These are phyloP conservation scores for Phaeomoniella chlamydospora DNA, from an alignment of 2,329 filamentous ascomycete species.

Conservation along the genomic window DNA sequence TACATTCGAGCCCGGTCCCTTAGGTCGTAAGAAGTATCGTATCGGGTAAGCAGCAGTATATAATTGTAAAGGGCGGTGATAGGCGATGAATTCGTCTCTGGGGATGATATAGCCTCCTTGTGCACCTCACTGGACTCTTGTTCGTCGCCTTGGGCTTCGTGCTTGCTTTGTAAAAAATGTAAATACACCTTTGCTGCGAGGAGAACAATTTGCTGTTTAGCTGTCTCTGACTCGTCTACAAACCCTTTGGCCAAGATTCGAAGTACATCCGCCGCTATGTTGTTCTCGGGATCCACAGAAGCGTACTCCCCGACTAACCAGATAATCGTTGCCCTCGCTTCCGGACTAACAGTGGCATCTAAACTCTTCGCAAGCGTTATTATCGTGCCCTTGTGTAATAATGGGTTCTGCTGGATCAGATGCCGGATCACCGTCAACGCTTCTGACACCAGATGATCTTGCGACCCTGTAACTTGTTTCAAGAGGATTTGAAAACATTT, in stretches of 20 bases:
- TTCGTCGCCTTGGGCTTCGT: constrained; percentile 13
- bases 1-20: constrained; percentile 84
- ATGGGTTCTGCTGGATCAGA: constrained; percentile 80
- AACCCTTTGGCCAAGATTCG: constrained; percentile 80
- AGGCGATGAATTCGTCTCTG: constrained; percentile 42
- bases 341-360: constrained; percentile 73
- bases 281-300: constrained; percentile 63
- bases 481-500: constrained; percentile 74
- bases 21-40: constrained; percentile 89
- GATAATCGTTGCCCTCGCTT: constrained; percentile 84
- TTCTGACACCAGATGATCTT: constrained; percentile 79
- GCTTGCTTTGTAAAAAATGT: constrained; percentile 50
- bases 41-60: constrained; percentile 68
- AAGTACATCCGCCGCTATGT: constrained; percentile 84
- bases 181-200: constrained; percentile 95
- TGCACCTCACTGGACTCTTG: constrained; percentile 12
- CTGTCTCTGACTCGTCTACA: constrained; percentile 65
- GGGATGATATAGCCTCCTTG: constrained; percentile 12
- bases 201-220: constrained; percentile 82
- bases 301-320: constrained; percentile 96
- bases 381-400: constrained; percentile 69
- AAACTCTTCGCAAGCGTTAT: constrained; percentile 81
- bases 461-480: constrained; percentile 73
- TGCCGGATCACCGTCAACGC: constrained; percentile 90
- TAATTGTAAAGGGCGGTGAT: constrained; percentile 74